Evolutionary conservation across 1,284 basidiomycete genomes (phyloP).

Genomic region (Rhodofomes roseus): DNA sequence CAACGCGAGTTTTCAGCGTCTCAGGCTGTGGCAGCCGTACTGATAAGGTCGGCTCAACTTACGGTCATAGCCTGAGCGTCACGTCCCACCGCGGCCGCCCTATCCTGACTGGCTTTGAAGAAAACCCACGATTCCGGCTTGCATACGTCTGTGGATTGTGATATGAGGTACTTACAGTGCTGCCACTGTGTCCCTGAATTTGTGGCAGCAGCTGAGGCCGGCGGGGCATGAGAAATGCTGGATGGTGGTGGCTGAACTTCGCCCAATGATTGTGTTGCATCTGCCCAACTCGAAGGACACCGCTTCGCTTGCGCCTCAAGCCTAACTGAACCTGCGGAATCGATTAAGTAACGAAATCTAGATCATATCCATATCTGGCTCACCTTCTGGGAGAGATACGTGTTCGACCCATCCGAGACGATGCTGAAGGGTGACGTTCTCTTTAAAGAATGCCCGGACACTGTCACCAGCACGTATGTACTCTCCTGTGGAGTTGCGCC

Average conservation of each 20-base stretch:
- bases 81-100: background rate
- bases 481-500: constrained; percentile 1
- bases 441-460: constrained; percentile 4
- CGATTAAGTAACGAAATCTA: background rate
- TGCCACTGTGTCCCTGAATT: background rate
- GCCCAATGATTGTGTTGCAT: no score
- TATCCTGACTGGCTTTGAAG: background rate
- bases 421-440: background rate
- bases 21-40: no score
- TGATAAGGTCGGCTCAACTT: no score
- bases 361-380: background rate
- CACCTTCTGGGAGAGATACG: background rate
- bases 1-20: no score
- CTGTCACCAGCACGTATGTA: constrained; percentile 6
- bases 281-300: no score
- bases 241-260: no score
- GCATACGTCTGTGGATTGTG: background rate
- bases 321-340: background rate
- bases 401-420: background rate
- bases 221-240: no score
- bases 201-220: no score
- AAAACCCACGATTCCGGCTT: background rate
- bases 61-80: no score
- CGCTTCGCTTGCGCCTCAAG: background rate
- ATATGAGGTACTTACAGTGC: background rate